Base-by-base conservation (phyloP, 176 grass and related monocot species). In the Eleusine coracana region DNA sequence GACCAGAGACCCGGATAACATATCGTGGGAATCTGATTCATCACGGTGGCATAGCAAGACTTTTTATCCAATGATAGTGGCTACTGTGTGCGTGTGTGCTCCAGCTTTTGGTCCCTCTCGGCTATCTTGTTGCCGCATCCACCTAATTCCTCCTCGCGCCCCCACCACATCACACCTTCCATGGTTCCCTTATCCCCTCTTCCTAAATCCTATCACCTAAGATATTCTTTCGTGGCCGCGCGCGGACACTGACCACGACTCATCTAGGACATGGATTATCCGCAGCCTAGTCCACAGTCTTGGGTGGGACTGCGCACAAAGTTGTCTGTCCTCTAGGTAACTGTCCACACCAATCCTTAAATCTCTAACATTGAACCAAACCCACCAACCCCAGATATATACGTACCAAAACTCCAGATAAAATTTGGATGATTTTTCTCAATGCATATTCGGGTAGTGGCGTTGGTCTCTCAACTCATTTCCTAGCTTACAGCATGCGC, bases 111-210 rank as follows among this genome's bases (percentile, higher is more conserved):
- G 87, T 52, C 65, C 71, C 65, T 65, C 82, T 80, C 85, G 77
- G 76, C 85, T 37, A 90, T 83, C 87, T 90, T 90, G 91, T 93
- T 85, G 91, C 91, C 87, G 91, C 91, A 85, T 93, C 85, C 85
- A 87, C 85, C 91, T 23, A 92, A 92, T 89, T 86, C 86, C 71
- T n/a, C 71, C 77, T 15, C 62, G 72, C 20, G 77, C 36, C 86
- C 85, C 86, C 86, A 72, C 83, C 88, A 81, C 83, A 86, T 79
- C 80, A 90, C 84, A 75, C 88, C 84, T 80, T 79, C 80, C 68
- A 69, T 65, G 80, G 88, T 74, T 86, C 68, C 79, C 84, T 86
- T 86, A 86, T 86, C 88, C 68, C 78, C 59, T 48, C 46, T 54
- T 39, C 87, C 41, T 71, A 82, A 59, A 23, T 23, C 61, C 61